Base-by-base conservation (phyloP, 1,284 basidiomycete genomes). In the Albatrellus sp. region DNA sequence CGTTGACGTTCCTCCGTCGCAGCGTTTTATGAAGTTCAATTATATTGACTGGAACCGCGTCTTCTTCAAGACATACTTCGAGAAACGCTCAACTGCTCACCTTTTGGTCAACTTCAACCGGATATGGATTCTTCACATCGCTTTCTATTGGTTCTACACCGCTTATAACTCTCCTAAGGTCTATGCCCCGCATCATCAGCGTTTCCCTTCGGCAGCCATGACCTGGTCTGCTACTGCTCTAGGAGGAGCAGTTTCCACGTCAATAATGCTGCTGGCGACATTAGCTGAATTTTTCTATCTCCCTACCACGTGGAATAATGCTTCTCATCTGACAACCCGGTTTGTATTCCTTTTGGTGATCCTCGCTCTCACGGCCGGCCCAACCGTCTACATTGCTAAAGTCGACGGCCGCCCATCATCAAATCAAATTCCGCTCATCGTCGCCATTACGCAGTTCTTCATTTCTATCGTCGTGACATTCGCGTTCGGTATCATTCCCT, bases 281-380 rank as follows among this genome's bases (percentile, higher is more conserved):
- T 62, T 93, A 24, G 87, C 88, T 53, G 92, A 97, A 64, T 94
- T 92, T 60, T 77, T 82, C 47, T 93, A 93, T 68, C 92, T 94
- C 52, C 92, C 92, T n/a, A 93, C 91, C 2, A 93, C 88, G 13
- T 96, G 92, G 92, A 90, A 94, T 65, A 96, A 96, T 60, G 90
- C 91, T 14, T 90, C 89, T 2, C 92, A 97, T 63, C 74, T 97
- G 35, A 87, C 87, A 5, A 87, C 89, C 31, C 83, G 92, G 34
- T 72, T 94, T 46, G 62, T 90, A 43, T 92, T 94, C 72, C 73
- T 97, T 40, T 63, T 91, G 40, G 70, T 93, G 60, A 81, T 90
- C 51, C 77, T 96, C 39, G 90, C 78, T 39, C 71, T 90, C 51
- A 94, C 91, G 1, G 81, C 73, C 46, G 92, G 86, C 28, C 92